Evolutionary conservation across 2,329 filamentous ascomycete genomes (phyloP).

Genomic region (Orbilia quercus): DNA sequence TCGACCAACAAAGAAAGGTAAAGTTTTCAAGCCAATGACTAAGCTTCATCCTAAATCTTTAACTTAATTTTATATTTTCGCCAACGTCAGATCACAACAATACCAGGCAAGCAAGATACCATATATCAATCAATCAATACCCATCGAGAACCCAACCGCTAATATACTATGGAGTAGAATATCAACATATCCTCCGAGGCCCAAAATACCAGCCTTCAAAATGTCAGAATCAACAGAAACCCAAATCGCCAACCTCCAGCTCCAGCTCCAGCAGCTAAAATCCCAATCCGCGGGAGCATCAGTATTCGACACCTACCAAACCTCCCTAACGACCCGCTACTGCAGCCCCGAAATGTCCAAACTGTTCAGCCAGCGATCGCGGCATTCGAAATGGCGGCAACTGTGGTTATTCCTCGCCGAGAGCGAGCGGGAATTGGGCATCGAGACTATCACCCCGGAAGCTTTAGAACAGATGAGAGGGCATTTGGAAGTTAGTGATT

Average conservation of each 20-base stretch:
- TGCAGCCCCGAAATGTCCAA: slow-evolving; percentile 79
- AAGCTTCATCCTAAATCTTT: not conserved
- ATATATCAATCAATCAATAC: too few species aligned
- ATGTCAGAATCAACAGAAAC: slow-evolving; percentile 23
- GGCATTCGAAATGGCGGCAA: slow-evolving; percentile 82
- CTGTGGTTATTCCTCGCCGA: slow-evolving; percentile 89
- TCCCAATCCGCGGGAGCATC: slow-evolving; percentile 15
- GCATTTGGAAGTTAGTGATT: slow-evolving; percentile 79
- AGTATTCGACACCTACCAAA: slow-evolving; percentile 70
- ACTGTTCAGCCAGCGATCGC: slow-evolving; percentile 80
- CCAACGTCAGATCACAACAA: too few species aligned
- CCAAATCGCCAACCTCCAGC: too few species aligned
- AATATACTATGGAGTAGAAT: not conserved
- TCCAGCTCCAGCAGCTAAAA: slow-evolving; percentile 22
- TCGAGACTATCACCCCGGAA: slow-evolving; percentile 75
- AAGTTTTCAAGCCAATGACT: slow-evolving; percentile 14
- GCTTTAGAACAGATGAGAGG: slow-evolving; percentile 80
- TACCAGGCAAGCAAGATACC: too few species aligned
- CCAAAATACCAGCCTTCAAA: too few species aligned
- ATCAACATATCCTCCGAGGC: too few species aligned
- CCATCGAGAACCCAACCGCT: not conserved
- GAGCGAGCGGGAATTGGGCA: slow-evolving; percentile 81
- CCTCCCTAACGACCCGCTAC: slow-evolving; percentile 75
- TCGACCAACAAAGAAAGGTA: slow-evolving; percentile 9
- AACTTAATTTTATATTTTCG: too few species aligned